Evolutionary conservation across 2,329 filamentous ascomycete genomes (phyloP).

Genomic region (Trichoderma brevicompactum): DNA sequence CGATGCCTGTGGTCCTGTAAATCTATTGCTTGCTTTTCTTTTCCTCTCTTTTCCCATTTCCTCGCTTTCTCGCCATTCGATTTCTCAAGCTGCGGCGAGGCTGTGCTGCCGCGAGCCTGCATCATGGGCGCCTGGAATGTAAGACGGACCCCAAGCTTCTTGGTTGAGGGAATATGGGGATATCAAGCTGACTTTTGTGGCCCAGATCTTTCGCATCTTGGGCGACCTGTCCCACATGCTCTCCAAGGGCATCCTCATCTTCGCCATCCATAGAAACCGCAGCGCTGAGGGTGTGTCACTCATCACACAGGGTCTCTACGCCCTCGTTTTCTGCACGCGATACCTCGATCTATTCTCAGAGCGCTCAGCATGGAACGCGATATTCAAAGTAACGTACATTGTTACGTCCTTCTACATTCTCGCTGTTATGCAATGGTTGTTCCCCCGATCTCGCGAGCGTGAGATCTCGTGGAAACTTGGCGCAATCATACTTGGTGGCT

Average conservation of each 20-base stretch:
- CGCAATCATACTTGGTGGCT: conserved; percentile 67
- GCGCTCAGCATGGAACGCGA: conserved; percentile 67
- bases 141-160: conserved; percentile 30
- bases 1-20: conserved; percentile 14
- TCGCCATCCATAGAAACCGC: conserved; percentile 84
- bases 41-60: neutral
- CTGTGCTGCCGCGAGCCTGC: conserved; percentile 30
- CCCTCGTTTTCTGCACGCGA: conserved; percentile 80
- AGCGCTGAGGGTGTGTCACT: conserved; percentile 91
- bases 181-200: neutral
- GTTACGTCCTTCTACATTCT: conserved; percentile 83
- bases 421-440: conserved; percentile 83
- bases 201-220: conserved; percentile 71
- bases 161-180: neutral
- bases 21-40: neutral
- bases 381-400: conserved; percentile 91
- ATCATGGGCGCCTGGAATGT: conserved; percentile 50
- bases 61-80: neutral
- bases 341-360: conserved; percentile 81
- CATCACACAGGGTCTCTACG: conserved; percentile 88
- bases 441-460: conserved; percentile 82
- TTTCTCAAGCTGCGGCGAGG: conserved; percentile 21
- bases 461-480: conserved; percentile 95
- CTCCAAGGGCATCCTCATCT: conserved; percentile 89
- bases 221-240: conserved; percentile 83